phyloP scores from a whole-genome alignment of 805 yeast species.

The Jamesozyma lodderae region DNA sequence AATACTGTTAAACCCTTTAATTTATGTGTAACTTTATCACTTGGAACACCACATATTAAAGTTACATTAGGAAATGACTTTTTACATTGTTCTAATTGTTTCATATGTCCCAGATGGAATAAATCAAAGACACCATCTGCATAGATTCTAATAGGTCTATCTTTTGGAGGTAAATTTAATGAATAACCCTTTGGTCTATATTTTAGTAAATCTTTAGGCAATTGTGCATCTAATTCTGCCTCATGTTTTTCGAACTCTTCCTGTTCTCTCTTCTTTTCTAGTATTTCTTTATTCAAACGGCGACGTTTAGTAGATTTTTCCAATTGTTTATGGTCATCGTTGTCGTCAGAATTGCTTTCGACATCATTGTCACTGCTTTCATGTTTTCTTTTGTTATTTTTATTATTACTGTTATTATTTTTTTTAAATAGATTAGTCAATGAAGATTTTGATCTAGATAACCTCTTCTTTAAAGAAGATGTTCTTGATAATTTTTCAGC shows the following conservation, averaged over 20 bases:
- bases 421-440: constrained; percentile 28
- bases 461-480: constrained; percentile 21
- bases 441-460: constrained; percentile 25
- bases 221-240: constrained; percentile 46
- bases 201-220: constrained; percentile 64
- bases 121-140: constrained; percentile 98
- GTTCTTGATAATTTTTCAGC: constrained; percentile 10
- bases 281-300: constrained; percentile 16
- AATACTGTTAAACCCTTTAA: constrained; percentile 90
- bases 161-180: constrained; percentile 75
- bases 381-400: constrained; percentile 18
- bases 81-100: constrained; percentile 93
- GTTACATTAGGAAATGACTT: constrained; percentile 79
- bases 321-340: no score
- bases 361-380: constrained; percentile 19
- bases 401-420: constrained; percentile 18
- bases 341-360: constrained; percentile 1
- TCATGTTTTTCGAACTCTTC: constrained; percentile 38
- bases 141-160: constrained; percentile 83
- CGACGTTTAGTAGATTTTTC: constrained; percentile 10
- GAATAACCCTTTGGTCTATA: constrained; percentile 72
- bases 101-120: constrained; percentile 96
- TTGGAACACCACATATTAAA: constrained; percentile 85
- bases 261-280: constrained; percentile 3
- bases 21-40: constrained; percentile 83